Percentiles rank a stretch among this genome's conserved stretches.
Evolutionary conservation across 352 stramenopile genomes (phyloP).

Genomic region (Phytopythium montanum): DNA sequence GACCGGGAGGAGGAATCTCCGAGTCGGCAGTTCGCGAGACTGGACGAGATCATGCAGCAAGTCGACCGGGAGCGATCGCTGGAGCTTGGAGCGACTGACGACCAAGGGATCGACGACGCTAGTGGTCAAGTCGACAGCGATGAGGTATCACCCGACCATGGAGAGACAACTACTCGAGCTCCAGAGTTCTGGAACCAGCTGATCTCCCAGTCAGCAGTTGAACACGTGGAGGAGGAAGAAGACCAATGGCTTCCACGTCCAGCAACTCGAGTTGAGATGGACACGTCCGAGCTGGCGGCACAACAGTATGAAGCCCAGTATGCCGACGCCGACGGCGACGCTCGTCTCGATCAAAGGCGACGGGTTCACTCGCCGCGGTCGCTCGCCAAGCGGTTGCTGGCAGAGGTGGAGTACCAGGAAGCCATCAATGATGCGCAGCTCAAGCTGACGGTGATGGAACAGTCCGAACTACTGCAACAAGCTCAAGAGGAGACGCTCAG

Average conservation of each 20-base stretch:
- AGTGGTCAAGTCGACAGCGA: neutral
- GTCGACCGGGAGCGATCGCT: neutral
- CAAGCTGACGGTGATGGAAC: slow-evolving; percentile 56
- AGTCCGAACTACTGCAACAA: slow-evolving; percentile 43
- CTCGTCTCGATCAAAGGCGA: slow-evolving; percentile 10
- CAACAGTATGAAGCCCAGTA: slow-evolving; percentile 13
- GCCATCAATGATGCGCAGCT: slow-evolving; percentile 57
- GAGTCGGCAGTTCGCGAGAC: neutral
- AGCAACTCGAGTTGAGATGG: slow-evolving; percentile 11
- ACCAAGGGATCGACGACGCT: neutral
- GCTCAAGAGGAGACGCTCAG: slow-evolving; percentile 48
- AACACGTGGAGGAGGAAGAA: neutral
- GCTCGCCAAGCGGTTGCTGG: slow-evolving; percentile 45
- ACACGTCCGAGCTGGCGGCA: slow-evolving; percentile 19
- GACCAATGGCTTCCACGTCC: neutral
- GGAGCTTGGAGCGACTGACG: neutral
- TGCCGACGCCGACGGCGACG: neutral
- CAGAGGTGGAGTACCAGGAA: slow-evolving; percentile 69
- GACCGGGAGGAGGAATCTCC: neutral
- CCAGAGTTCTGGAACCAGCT: slow-evolving; percentile 25
- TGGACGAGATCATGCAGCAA: slow-evolving; percentile 8
- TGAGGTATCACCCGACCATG: slow-evolving; percentile 1
- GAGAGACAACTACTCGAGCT: slow-evolving; percentile 1
- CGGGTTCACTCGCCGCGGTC: slow-evolving; percentile 40
- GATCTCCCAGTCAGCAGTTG: slow-evolving; percentile 7